These are phyloP conservation scores for Sphaerobolus stellatus DNA, from an alignment of 1,284 basidiomycete genomes.

Conservation along the genomic window DNA sequence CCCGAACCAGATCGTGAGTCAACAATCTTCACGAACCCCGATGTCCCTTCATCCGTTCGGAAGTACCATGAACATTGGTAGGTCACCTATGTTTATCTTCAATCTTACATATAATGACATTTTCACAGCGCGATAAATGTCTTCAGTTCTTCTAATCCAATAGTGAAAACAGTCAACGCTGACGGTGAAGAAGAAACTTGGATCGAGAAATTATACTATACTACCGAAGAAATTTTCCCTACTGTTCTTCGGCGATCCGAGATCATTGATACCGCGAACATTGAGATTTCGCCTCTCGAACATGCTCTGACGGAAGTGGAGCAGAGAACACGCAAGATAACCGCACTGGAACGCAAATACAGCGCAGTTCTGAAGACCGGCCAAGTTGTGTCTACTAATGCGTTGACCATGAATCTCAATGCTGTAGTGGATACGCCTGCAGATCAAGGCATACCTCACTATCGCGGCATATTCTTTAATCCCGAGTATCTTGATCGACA, in stretches of 20 bases:
- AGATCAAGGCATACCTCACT: slow-evolving; percentile 75
- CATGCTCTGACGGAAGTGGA: slow-evolving; percentile 82
- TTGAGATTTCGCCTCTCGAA: slow-evolving; percentile 86
- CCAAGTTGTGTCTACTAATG: slow-evolving; percentile 75
- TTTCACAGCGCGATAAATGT: slow-evolving; percentile 67
- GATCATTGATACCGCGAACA: slow-evolving; percentile 70
- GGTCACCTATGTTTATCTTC: slow-evolving; percentile 12
- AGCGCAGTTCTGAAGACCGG: slow-evolving; percentile 74
- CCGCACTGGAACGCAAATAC: slow-evolving; percentile 69
- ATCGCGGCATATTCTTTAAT: slow-evolving; percentile 76
- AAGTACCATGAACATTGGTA: slow-evolving; percentile 88
- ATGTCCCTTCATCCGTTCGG: slow-evolving; percentile 78
- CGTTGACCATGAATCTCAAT: slow-evolving; percentile 86
- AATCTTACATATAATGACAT: slow-evolving; percentile 2
- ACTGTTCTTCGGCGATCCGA: slow-evolving; percentile 90
- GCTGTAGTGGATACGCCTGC: slow-evolving; percentile 81
- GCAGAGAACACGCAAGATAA: slow-evolving; percentile 73
- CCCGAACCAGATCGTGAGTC: slow-evolving; percentile 82
- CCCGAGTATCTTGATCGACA: slow-evolving; percentile 67
- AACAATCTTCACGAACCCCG: slow-evolving; percentile 83
- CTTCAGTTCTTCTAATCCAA: slow-evolving; percentile 78
- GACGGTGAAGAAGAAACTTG: slow-evolving; percentile 73
- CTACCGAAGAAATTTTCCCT: slow-evolving; percentile 88
- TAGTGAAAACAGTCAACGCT: slow-evolving; percentile 53
- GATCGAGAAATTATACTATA: slow-evolving; percentile 86